Percentiles rank a stretch among this genome's conserved stretches.
Conservation (phyloP, 2,329 filamentous ascomycete species). For the Colletotrichum lindemuthianum region DNA sequence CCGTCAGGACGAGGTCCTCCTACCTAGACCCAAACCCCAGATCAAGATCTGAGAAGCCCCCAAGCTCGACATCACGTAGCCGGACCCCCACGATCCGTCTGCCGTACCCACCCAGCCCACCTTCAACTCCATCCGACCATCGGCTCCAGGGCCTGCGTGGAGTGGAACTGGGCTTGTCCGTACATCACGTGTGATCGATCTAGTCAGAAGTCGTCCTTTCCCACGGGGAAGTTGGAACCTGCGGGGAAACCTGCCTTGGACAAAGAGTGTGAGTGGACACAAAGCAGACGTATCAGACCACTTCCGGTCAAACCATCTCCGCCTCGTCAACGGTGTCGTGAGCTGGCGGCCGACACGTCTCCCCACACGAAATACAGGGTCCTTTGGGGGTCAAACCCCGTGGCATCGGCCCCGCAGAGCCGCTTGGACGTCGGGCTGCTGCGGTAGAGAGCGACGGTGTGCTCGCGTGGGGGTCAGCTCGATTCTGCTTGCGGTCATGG, state of each 20-base stretch:
- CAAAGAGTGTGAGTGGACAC: neutral
- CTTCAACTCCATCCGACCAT: slow-evolving; percentile 6
- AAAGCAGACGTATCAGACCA: slow-evolving; percentile 3
- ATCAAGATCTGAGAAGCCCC: neutral
- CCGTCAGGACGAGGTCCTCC: neutral
- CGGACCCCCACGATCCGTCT: slow-evolving; percentile 14
- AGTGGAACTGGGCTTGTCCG: slow-evolving; percentile 19
- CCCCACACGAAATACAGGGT: neutral
- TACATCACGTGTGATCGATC: slow-evolving; percentile 9
- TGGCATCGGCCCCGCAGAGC: slow-evolving; percentile 23
- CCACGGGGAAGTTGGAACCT: slow-evolving; percentile 12
- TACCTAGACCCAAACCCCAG: neutral
- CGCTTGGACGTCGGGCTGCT: slow-evolving; percentile 5
- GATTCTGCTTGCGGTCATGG: neutral
- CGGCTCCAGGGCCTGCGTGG: slow-evolving; percentile 17
- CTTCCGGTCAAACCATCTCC: neutral
- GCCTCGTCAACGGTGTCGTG: neutral
- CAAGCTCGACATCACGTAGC: neutral
- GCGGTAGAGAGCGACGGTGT: neutral
- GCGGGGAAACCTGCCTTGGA: slow-evolving; percentile 13
- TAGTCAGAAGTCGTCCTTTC: neutral
- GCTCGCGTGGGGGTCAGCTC: slow-evolving; percentile 26
- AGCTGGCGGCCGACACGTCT: slow-evolving; percentile 6
- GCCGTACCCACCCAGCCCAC: slow-evolving; percentile 6
- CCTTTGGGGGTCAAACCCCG: slow-evolving; percentile 25